Evolutionary conservation across 2,329 filamentous ascomycete species (phyloP).

Genomic region (Diaporthe sp.): DNA sequence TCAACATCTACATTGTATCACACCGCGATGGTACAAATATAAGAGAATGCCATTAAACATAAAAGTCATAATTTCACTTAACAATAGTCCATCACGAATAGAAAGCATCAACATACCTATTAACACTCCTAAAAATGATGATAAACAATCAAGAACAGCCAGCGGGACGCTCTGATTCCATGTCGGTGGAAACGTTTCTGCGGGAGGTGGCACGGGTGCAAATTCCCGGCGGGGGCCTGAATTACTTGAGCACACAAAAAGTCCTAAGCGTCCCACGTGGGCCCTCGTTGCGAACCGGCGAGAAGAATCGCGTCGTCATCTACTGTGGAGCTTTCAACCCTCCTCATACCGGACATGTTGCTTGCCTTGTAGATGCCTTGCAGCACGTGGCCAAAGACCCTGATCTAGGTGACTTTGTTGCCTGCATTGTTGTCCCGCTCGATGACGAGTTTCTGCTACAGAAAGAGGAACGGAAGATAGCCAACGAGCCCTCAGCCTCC

Average conservation of each 20-base stretch:
- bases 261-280: background rate
- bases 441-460: background rate
- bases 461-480: background rate
- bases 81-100: background rate
- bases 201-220: background rate
- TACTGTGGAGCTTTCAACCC: constrained; percentile 12
- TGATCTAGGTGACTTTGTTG: background rate
- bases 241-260: constrained; percentile 7
- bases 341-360: background rate
- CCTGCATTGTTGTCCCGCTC: background rate
- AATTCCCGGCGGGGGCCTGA: background rate
- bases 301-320: background rate
- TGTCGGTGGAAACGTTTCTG: constrained; percentile 1
- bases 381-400: background rate
- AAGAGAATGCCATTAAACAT: background rate
- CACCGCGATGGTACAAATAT: background rate
- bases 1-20: background rate
- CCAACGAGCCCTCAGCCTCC: background rate
- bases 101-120: background rate
- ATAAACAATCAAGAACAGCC: background rate
- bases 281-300: background rate
- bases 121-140: background rate
- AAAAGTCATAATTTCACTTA: background rate
- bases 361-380: background rate
- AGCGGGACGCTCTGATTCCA: background rate